Conservation (phyloP, 2,329 filamentous ascomycete genomes). For the Aschersonia sp. region DNA sequence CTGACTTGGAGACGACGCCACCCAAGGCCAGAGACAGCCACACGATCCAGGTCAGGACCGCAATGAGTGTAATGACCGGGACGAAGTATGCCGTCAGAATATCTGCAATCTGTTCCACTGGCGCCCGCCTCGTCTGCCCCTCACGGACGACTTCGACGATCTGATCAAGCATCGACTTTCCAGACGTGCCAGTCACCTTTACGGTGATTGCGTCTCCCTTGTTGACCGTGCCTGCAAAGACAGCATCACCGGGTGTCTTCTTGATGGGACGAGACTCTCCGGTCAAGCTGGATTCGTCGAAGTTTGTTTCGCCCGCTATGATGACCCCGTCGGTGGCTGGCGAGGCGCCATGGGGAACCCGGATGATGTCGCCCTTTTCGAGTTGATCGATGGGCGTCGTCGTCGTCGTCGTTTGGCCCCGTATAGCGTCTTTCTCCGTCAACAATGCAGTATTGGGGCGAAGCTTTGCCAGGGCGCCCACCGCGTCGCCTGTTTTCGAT, state of each 20-base stretch:
- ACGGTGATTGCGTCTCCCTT: slow-evolving; percentile 49
- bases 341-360: slow-evolving; percentile 64
- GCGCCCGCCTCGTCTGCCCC: slow-evolving; percentile 61
- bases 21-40: slow-evolving; percentile 54
- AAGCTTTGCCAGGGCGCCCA: slow-evolving; percentile 64
- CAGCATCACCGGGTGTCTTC: slow-evolving; percentile 47
- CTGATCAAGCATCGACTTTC: slow-evolving; percentile 64
- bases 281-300: slow-evolving; percentile 86
- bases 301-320: slow-evolving; percentile 46
- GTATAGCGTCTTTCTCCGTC: slow-evolving; percentile 30
- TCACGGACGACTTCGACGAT: slow-evolving; percentile 67
- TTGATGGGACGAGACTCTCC: slow-evolving; percentile 57
- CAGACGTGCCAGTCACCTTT: slow-evolving; percentile 47
- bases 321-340: slow-evolving; percentile 72
- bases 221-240: slow-evolving; percentile 65
- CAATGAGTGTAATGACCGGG: slow-evolving; percentile 54
- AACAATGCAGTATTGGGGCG: slow-evolving; percentile 65
- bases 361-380: slow-evolving; percentile 60
- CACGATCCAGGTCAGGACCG: slow-evolving; percentile 54
- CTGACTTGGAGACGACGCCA: slow-evolving; percentile 40
- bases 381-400: slow-evolving; percentile 50
- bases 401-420: slow-evolving; percentile 23
- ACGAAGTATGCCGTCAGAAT: slow-evolving; percentile 64
- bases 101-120: slow-evolving; percentile 63
- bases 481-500: slow-evolving; percentile 75